Evolutionary conservation across 495 filamentous ascomycete species (phyloP).

Genomic region (Daldinia decipiens): DNA sequence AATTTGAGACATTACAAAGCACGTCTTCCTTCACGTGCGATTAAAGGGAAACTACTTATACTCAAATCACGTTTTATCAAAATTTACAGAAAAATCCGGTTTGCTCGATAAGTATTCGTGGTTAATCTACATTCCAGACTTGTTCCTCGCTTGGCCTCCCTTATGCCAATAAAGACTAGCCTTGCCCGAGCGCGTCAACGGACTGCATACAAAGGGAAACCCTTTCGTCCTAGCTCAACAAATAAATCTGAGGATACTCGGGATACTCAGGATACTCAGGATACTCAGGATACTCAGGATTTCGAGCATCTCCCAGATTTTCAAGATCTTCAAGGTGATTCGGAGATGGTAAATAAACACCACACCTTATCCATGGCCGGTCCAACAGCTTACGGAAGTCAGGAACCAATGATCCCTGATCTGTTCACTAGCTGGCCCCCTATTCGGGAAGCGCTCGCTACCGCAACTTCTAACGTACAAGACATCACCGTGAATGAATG

Average conservation of each 20-base stretch:
- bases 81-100: constrained; percentile 4
- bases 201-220: constrained; percentile 30
- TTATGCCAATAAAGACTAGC: constrained; percentile 49
- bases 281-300: neutral
- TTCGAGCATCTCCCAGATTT: constrained; percentile 1
- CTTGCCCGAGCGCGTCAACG: constrained; percentile 47
- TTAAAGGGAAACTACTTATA: neutral
- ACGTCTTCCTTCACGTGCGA: neutral
- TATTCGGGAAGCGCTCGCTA: constrained; percentile 74
- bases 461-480: constrained; percentile 74
- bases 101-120: constrained; percentile 14
- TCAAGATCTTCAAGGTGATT: constrained; percentile 16
- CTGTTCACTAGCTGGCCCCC: constrained; percentile 71
- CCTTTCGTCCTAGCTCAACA: constrained; percentile 7
- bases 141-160: constrained; percentile 20
- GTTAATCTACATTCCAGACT: constrained; percentile 28
- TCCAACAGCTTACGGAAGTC: constrained; percentile 37
- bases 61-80: neutral
- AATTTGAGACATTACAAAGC: constrained; percentile 33
- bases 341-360: constrained; percentile 21
- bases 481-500: constrained; percentile 73
- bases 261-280: neutral
- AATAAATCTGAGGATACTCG: constrained; percentile 3
- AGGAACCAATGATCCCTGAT: constrained; percentile 64
- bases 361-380: constrained; percentile 12